These are phyloP conservation scores for Acanthamoeba sp. DNA, from an alignment of 208 protist species.

Conservation along the genomic window DNA sequence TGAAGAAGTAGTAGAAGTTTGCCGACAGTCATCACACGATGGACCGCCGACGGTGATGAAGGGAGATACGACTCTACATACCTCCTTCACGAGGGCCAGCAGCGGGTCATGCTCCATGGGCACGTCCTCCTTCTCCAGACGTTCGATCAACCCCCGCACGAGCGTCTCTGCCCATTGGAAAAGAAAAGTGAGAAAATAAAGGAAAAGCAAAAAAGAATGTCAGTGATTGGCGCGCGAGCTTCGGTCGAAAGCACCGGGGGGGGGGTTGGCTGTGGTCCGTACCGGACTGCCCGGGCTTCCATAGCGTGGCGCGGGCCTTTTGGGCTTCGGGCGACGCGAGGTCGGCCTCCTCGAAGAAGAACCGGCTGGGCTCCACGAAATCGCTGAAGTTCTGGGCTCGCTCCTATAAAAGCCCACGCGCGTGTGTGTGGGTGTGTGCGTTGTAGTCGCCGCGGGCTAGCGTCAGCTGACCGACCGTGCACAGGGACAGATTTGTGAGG, in stretches of 20 bases:
- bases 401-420: background rate
- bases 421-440: no score
- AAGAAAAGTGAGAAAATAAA: no score
- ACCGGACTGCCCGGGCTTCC: constrained; percentile 31
- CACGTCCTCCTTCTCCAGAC: constrained; percentile 13
- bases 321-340: constrained; percentile 6
- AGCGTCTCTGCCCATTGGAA: background rate
- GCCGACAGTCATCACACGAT: background rate
- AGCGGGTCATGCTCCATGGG: constrained; percentile 56
- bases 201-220: no score
- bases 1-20: background rate
- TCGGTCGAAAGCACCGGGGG: no score
- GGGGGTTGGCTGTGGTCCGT: background rate
- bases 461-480: no score
- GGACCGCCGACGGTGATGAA: background rate
- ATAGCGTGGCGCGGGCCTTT: constrained; percentile 1
- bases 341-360: constrained; percentile 53
- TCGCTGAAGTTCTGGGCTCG: constrained; percentile 40
- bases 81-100: constrained; percentile 37
- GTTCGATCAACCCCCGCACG: background rate
- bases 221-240: no score
- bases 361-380: constrained; percentile 49
- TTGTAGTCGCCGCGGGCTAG: no score
- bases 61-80: no score
- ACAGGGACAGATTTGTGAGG: no score